phyloP scores from a whole-genome alignment of 202 grass and related monocot species.

The Musa balbisiana region DNA sequence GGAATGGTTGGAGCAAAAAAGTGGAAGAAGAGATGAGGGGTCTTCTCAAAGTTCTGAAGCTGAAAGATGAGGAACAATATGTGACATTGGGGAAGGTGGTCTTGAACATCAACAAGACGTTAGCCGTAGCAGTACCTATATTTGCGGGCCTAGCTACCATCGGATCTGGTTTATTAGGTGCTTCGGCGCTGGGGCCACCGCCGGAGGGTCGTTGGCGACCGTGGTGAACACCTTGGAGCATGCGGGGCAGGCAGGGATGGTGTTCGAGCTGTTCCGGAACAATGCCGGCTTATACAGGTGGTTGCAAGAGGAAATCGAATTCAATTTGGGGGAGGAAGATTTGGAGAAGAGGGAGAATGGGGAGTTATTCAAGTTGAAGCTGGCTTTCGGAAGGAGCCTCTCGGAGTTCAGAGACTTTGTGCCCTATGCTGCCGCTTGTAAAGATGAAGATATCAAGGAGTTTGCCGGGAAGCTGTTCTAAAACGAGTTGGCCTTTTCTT shows the following conservation, averaged over 20 bases:
- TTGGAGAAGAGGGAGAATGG: constrained; percentile 47
- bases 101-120: constrained; percentile 29
- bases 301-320: constrained; percentile 61
- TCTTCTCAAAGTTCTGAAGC: constrained; percentile 30
- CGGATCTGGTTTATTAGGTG: constrained; percentile 27
- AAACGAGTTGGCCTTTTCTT: not conserved
- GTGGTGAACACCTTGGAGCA: constrained; percentile 49
- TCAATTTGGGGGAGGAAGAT: constrained; percentile 30
- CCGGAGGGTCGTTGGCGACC: constrained; percentile 39
- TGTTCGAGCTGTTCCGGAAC: constrained; percentile 61
- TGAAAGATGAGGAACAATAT: constrained; percentile 43
- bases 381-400: constrained; percentile 51
- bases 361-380: constrained; percentile 50
- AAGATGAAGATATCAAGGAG: constrained; percentile 38
- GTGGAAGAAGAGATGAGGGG: constrained; percentile 64
- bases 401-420: constrained; percentile 35
- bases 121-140: constrained; percentile 31
- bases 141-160: constrained; percentile 34
- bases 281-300: constrained; percentile 36
- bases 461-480: constrained; percentile 57
- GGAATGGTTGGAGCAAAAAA: constrained; percentile 54
- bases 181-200: not conserved
- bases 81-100: constrained; percentile 18
- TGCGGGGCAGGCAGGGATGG: constrained; percentile 53
- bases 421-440: constrained; percentile 27